These are phyloP conservation scores for Biscogniauxia sp. DNA, from an alignment of 2,329 filamentous ascomycete genomes.

Conservation along the genomic window DNA sequence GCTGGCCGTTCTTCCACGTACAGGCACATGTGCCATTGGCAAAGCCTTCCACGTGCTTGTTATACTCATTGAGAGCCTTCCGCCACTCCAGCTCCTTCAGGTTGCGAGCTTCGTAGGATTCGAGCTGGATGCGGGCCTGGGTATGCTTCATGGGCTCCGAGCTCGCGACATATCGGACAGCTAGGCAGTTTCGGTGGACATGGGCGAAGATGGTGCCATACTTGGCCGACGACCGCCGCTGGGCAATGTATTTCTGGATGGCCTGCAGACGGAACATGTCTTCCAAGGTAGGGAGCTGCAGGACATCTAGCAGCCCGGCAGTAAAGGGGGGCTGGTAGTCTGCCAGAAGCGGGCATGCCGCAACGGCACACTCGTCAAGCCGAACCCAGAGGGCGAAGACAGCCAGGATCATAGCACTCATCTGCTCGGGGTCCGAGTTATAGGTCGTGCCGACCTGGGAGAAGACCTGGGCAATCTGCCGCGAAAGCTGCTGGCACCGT, in stretches of 20 bases:
- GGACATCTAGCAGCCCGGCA: constrained; percentile 48
- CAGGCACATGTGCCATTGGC: constrained; percentile 33
- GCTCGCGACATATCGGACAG: constrained; percentile 42
- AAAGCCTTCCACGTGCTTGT: constrained; percentile 36
- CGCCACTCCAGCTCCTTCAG: constrained; percentile 16
- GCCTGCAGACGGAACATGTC: constrained; percentile 51
- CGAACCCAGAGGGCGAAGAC: constrained; percentile 57
- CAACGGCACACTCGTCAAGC: constrained; percentile 50
- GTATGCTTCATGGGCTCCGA: constrained; percentile 25
- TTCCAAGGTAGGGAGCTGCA: constrained; percentile 46
- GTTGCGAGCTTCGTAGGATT: constrained; percentile 12
- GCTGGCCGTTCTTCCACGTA: constrained; percentile 24
- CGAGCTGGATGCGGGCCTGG: constrained; percentile 12
- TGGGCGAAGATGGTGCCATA: constrained; percentile 47
- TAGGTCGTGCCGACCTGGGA: constrained; percentile 36
- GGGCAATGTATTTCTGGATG: constrained; percentile 49
- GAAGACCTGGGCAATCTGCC: constrained; percentile 37
- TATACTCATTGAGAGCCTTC: constrained; percentile 15
- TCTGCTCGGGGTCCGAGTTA: constrained; percentile 44
- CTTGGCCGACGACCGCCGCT: constrained; percentile 28
- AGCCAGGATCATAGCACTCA: constrained; percentile 51
- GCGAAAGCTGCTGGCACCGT: constrained; percentile 27
- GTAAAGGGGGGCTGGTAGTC: constrained; percentile 52
- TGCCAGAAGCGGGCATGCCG: constrained; percentile 44
- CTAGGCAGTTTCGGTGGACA: constrained; percentile 42